phyloP scores from a whole-genome alignment of 495 filamentous ascomycete species.

The Penicillium simplicissimum region DNA sequence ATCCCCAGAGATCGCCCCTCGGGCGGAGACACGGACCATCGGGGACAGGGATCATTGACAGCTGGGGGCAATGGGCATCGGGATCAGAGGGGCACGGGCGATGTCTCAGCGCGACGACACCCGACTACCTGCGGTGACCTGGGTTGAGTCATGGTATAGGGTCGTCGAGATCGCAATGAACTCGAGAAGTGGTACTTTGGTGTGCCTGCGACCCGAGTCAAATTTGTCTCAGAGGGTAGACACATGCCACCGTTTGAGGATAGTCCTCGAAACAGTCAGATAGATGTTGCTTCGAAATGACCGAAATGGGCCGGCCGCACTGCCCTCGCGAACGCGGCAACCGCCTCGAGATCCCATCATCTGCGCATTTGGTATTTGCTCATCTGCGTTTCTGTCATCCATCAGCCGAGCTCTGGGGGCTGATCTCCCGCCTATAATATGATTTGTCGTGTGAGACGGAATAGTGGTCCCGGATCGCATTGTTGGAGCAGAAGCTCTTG shows the following conservation, averaged over 20 bases:
- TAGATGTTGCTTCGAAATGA: background rate
- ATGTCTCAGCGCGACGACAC: background rate
- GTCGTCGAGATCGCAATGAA: background rate
- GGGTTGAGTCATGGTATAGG: background rate
- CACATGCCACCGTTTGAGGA: background rate
- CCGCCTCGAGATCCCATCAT: slow-evolving; percentile 2
- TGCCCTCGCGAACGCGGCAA: background rate
- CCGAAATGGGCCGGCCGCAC: slow-evolving; percentile 2
- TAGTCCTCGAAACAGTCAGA: background rate
- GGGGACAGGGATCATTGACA: background rate
- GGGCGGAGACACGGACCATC: background rate
- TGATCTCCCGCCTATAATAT: background rate
- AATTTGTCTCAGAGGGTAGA: background rate
- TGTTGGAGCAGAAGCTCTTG: background rate
- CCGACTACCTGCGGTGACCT: background rate
- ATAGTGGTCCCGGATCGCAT: background rate
- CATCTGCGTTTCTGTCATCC: background rate
- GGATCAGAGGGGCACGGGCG: background rate
- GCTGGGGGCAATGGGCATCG: background rate
- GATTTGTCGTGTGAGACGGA: slow-evolving; percentile 4
- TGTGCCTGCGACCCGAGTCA: background rate
- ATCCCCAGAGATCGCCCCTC: background rate
- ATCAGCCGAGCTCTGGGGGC: slow-evolving; percentile 1
- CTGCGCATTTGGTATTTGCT: slow-evolving; percentile 5
- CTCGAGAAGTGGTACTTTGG: background rate